These are phyloP conservation scores for Blepharisma undulans DNA, from an alignment of 169 alveolate species.

Conservation along the genomic window DNA sequence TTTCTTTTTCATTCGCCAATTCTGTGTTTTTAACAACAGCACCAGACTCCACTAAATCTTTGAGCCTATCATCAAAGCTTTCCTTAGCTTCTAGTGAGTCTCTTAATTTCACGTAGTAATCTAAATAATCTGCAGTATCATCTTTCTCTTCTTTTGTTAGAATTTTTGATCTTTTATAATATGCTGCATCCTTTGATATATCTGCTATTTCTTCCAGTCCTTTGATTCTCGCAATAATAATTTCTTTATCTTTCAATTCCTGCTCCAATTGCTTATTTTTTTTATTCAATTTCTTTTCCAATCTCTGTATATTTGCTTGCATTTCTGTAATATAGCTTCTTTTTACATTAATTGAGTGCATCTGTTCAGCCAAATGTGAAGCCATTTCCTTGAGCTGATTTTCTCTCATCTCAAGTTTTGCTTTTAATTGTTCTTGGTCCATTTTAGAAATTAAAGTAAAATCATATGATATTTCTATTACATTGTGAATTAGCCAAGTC, in stretches of 20 bases:
- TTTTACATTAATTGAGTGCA: background rate
- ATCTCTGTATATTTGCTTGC: background rate
- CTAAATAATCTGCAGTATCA: background rate
- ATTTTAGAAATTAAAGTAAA: background rate
- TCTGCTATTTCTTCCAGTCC: background rate
- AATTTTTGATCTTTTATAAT: background rate
- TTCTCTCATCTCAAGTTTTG: background rate
- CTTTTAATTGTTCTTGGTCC: background rate
- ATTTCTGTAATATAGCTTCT: background rate
- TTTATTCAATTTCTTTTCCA: background rate
- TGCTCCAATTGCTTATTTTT: background rate
- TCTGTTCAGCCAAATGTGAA: background rate
- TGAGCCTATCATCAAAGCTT: background rate
- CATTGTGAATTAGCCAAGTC: background rate
- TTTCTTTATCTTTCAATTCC: background rate
- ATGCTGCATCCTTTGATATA: background rate
- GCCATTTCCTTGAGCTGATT: background rate
- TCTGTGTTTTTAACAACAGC: background rate
- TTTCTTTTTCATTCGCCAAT: background rate
- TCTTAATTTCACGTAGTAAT: no score
- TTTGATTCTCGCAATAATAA: background rate
- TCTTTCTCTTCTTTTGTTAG: background rate
- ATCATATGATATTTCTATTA: background rate
- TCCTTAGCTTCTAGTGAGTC: background rate
- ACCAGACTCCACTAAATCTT: background rate